Evolutionary conservation across 495 filamentous ascomycete species (phyloP).

Genomic region (Arthonia radiata): DNA sequence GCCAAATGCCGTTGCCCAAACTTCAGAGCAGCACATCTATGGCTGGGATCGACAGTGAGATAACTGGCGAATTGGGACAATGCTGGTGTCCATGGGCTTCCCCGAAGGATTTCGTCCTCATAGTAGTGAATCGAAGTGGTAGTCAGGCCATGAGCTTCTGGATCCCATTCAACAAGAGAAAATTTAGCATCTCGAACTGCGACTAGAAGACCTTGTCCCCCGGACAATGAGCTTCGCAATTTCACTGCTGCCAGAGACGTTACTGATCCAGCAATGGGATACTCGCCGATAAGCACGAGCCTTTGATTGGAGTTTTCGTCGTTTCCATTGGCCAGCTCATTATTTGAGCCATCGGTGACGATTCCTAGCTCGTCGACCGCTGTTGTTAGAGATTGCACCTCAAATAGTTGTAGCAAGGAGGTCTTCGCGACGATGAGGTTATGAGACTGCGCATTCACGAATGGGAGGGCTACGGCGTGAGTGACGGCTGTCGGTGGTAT

Average conservation of each 20-base stretch:
- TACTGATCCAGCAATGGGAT: constrained; percentile 54
- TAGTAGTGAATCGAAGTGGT: constrained; percentile 96
- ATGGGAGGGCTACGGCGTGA: constrained; percentile 57
- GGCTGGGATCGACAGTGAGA: constrained; percentile 71
- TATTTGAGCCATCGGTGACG: constrained; percentile 4
- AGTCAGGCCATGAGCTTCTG: constrained; percentile 43
- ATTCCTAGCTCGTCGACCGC: constrained; percentile 17
- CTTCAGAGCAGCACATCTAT: constrained; percentile 75
- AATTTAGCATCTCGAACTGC: constrained; percentile 77
- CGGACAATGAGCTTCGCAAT: constrained; percentile 39
- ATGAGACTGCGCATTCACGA: constrained; percentile 44
- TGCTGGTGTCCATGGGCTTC: constrained; percentile 49
- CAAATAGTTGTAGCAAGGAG: constrained; percentile 76
- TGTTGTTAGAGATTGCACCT: constrained; percentile 18
- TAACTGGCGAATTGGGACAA: constrained; percentile 46
- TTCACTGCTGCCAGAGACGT: constrained; percentile 60
- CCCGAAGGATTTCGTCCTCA: constrained; percentile 66
- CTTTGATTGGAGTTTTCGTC: constrained; percentile 39
- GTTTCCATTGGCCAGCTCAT: constrained; percentile 33
- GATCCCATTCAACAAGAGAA: constrained; percentile 85
- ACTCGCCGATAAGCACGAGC: constrained; percentile 70
- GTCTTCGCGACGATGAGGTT: constrained; percentile 78
- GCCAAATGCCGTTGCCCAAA: constrained; percentile 75
- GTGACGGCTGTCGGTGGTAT: constrained; percentile 80
- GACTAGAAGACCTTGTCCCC: constrained; percentile 61